These are phyloP conservation scores for Croton setiger DNA, from an alignment of 441 rosid species.

Conservation along the genomic window DNA sequence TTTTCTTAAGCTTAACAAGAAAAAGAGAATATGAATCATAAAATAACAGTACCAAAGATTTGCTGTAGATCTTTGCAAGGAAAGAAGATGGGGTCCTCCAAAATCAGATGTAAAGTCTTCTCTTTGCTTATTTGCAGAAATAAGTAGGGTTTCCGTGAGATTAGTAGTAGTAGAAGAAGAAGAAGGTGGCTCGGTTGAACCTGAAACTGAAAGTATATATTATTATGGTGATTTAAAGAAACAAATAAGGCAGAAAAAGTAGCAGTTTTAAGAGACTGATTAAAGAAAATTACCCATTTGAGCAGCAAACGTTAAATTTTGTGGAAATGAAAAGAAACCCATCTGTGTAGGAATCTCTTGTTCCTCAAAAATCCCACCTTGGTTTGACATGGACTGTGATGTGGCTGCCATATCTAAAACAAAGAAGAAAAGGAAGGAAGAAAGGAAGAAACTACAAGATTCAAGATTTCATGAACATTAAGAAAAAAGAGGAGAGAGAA, in stretches of 20 bases:
- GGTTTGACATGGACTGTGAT: constrained; percentile 46
- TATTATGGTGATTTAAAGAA: constrained; percentile 20
- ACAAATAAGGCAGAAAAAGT: constrained; percentile 15
- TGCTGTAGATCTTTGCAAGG: constrained; percentile 53
- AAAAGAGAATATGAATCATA: not conserved
- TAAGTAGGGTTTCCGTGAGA: constrained; percentile 63
- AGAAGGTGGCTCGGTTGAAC: constrained; percentile 19
- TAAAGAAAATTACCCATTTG: constrained; percentile 34
- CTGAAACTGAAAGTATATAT: constrained; percentile 19
- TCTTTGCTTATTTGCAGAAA: constrained; percentile 37
- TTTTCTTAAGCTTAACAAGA: no score
- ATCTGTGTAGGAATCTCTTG: constrained; percentile 49
- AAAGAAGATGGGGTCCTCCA: constrained; percentile 46
- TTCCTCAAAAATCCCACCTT: constrained; percentile 55
- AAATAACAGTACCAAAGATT: constrained; percentile 57
- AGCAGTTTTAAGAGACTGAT: constrained; percentile 36
- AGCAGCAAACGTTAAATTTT: constrained; percentile 40
- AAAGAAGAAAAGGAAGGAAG: no score
- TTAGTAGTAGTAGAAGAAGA: constrained; percentile 17
- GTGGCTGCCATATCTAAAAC: constrained; percentile 39
- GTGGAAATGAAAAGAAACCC: constrained; percentile 58
- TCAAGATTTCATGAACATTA: not conserved
- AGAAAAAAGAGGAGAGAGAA: not conserved
- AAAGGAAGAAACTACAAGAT: not conserved
- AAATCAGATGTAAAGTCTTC: constrained; percentile 28